Base-by-base conservation (phyloP, 2,329 filamentous ascomycete genomes). In the Colletotrichum abscissum region DNA sequence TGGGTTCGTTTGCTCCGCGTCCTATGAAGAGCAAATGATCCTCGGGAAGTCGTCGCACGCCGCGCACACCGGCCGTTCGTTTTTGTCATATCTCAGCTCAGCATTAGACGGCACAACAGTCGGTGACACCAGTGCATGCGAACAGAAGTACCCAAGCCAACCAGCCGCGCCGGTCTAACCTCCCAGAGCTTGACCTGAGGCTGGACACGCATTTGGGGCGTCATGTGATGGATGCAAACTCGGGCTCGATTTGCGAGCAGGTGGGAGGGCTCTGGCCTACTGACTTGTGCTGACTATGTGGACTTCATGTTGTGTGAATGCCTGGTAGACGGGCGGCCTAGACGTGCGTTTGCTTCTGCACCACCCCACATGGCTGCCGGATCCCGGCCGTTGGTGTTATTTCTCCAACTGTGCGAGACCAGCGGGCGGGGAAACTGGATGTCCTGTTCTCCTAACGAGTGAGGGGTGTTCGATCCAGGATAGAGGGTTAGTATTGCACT, bases 1-100 rank as follows among this genome's bases (percentile, higher is more conserved):
- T 70, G 70, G 70, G 55, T 60, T 64, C 56, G 7, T 22, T 64
- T 70, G 67, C 62, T 73, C 70, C 70, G 70, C 60, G 46, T 54
- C 28, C 60, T 30, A 46, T 22, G 70, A 73, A 56, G 9, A 70
- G 70, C 42, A 70, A 70, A 9, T 70, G 70, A 73, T 73, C 49
- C 49, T 62, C 67, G 56, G n/a, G 7, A 28, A 26, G 7, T 52
- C 52, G 42, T 42, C 42, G 38, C 38, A 42, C 16, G 38, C 38
- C 42, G 42, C 42, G 66, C 63, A 63, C 63, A 68, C 63, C 63
- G 28, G 57, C 26, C n/a, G 3, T 26, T 24, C 42, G 7, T 46
- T 11, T 28, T 58, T 46, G 24, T 71, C 69, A 66, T 28, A 55
- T 67, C 55, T 71, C 46, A 67, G 30, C 33, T 52, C 38, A 33